Conservation (phyloP, 805 yeast genomes). For the Cyberlindnera saturnus region DNA sequence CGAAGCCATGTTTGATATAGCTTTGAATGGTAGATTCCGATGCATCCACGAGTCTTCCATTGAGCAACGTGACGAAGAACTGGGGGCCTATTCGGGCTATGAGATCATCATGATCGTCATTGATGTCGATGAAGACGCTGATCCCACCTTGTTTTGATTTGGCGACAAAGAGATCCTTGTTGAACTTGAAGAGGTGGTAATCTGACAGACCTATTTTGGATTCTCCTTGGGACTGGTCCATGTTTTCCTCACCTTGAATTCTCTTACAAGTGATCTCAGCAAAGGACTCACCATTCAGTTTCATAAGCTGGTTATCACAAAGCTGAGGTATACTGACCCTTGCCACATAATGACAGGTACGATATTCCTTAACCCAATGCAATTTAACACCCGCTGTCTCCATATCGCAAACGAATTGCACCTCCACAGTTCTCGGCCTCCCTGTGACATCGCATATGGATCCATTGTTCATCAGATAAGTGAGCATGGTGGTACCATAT, state of each 20-base stretch:
- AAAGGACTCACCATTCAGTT: neutral
- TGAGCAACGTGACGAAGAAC: neutral
- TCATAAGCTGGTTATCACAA: neutral
- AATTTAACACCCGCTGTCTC: neutral
- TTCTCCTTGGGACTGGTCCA: neutral
- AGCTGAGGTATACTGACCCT: constrained; percentile 15
- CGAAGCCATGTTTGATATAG: neutral
- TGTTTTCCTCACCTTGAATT: neutral
- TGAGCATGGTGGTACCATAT: constrained; percentile 6
- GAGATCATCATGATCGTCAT: neutral
- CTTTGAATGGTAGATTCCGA: neutral
- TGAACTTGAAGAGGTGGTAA: neutral
- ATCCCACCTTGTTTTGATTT: neutral
- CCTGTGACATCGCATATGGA: constrained; percentile 23
- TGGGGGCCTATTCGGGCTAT: neutral
- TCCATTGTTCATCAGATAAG: constrained; percentile 11
- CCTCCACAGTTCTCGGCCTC: constrained; percentile 15
- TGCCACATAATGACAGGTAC: constrained; percentile 19
- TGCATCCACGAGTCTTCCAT: neutral
- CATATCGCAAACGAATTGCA: constrained; percentile 21
- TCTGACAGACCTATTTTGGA: neutral
- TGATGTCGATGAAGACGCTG: neutral
- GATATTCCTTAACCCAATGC: constrained; percentile 13
- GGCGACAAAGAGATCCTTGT: neutral
- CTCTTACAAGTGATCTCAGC: constrained; percentile 5